phyloP scores from a whole-genome alignment of 805 yeast species.

The Nakazawaea holstii region DNA sequence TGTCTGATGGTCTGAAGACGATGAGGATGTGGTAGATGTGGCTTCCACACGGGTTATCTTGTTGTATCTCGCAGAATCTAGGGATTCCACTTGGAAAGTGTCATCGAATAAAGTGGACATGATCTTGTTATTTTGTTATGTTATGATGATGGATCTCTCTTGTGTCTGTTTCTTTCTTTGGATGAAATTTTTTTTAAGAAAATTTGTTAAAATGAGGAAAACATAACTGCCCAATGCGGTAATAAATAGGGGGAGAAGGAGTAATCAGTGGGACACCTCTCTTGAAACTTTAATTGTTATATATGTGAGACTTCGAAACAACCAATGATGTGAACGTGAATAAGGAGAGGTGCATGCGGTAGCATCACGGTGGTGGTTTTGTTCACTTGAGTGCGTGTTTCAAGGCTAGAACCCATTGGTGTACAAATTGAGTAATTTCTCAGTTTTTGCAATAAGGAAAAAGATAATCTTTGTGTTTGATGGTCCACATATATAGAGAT shows the following conservation, averaged over 20 bases:
- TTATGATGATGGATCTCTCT: not conserved
- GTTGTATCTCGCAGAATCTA: conserved; percentile 87
- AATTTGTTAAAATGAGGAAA: not conserved
- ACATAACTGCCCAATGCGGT: not conserved
- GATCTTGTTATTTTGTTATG: not conserved
- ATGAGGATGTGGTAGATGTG: conserved; percentile 57
- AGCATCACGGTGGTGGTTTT: no score
- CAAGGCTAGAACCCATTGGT: no score
- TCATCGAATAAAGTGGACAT: conserved; percentile 81
- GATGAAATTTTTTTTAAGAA: not conserved
- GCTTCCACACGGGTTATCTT: conserved; percentile 88
- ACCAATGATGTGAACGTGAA: no score
- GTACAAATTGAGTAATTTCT: no score
- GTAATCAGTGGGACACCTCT: no score
- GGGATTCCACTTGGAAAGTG: conserved; percentile 77
- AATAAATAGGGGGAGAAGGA: not conserved
- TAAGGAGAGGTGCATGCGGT: no score
- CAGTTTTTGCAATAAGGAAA: no score
- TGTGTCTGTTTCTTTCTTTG: not conserved
- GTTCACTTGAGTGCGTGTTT: no score
- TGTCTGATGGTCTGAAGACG: conserved; percentile 50
- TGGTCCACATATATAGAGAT: not conserved
- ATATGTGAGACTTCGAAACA: no score
- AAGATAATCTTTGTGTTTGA: no score
- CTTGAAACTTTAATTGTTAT: no score